Percentiles rank a stretch among this genome's conserved stretches.
Conservation (phyloP, 306 rosid species). For the Echinosophora koreensis region DNA sequence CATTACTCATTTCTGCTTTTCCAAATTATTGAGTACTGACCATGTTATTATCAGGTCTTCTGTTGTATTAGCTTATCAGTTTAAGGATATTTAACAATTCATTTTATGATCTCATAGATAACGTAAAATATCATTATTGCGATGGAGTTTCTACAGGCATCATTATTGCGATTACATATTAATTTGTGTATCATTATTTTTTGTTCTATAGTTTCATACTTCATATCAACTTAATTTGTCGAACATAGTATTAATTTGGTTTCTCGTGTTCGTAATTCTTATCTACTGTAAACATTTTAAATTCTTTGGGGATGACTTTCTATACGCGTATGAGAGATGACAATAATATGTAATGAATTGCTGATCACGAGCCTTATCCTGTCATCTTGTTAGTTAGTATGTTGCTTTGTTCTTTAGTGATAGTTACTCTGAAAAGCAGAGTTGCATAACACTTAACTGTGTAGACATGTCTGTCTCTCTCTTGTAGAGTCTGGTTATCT, state of each 20-base stretch:
- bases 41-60: no score
- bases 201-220: no score
- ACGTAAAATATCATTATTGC: no score
- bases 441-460: constrained; percentile 44
- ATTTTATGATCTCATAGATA: no score
- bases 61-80: no score
- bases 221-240: no score
- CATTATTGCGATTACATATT: no score
- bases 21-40: no score
- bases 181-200: no score
- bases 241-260: neutral
- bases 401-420: constrained; percentile 26
- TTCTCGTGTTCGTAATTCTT: neutral
- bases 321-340: constrained; percentile 19
- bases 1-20: no score
- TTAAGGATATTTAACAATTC: no score
- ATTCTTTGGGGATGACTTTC: neutral
- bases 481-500: constrained; percentile 31
- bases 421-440: constrained; percentile 19
- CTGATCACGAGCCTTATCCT: constrained; percentile 46
- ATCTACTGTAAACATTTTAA: neutral
- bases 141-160: no score
- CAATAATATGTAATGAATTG: constrained; percentile 14
- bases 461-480: constrained; percentile 4
- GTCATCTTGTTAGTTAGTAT: constrained; percentile 38